phyloP scores from a whole-genome alignment of 2,329 filamentous ascomycete species.

The Echinosphaeria canescens region DNA sequence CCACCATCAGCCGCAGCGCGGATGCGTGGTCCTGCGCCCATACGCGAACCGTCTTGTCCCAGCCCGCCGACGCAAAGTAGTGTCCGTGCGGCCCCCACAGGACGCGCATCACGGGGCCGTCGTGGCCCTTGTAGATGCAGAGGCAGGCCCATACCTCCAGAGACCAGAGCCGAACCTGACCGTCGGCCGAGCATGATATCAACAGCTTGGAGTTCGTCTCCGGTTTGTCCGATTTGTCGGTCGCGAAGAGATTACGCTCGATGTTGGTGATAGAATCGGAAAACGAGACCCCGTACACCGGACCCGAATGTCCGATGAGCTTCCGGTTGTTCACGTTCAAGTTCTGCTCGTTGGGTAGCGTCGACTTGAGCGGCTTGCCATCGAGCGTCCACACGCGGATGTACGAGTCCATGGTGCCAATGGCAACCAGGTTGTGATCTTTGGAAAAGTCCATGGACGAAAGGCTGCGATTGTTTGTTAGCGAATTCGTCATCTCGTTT shows the following conservation, averaged over 20 bases:
- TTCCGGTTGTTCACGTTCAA: constrained; percentile 40
- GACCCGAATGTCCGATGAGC: constrained; percentile 75
- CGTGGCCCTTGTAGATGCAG: constrained; percentile 84
- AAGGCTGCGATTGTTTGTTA: constrained; percentile 29
- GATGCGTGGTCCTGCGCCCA: constrained; percentile 91
- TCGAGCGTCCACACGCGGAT: constrained; percentile 88
- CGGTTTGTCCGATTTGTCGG: constrained; percentile 15
- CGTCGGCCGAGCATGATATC: constrained; percentile 72
- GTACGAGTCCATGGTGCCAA: constrained; percentile 83
- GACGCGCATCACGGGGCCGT: constrained; percentile 73
- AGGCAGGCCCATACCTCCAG: constrained; percentile 82
- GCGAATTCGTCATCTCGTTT: constrained; percentile 2
- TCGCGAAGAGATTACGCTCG: constrained; percentile 26
- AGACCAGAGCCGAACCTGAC: constrained; percentile 80
- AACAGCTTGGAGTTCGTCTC: constrained; percentile 50
- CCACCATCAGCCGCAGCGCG: constrained; percentile 69
- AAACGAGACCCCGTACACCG: constrained; percentile 79
- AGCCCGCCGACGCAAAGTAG: constrained; percentile 76
- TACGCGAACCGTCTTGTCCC: constrained; percentile 75
- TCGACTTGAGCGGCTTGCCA: constrained; percentile 56
- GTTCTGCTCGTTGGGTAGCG: constrained; percentile 33
- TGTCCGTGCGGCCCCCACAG: constrained; percentile 85
- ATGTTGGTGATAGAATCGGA: constrained; percentile 43
- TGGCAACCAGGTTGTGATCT: constrained; percentile 70
- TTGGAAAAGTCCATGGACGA: constrained; percentile 94